Base-by-base conservation (phyloP, 2,329 filamentous ascomycete species). In the Neophaeococcomyces mojaviensis region DNA sequence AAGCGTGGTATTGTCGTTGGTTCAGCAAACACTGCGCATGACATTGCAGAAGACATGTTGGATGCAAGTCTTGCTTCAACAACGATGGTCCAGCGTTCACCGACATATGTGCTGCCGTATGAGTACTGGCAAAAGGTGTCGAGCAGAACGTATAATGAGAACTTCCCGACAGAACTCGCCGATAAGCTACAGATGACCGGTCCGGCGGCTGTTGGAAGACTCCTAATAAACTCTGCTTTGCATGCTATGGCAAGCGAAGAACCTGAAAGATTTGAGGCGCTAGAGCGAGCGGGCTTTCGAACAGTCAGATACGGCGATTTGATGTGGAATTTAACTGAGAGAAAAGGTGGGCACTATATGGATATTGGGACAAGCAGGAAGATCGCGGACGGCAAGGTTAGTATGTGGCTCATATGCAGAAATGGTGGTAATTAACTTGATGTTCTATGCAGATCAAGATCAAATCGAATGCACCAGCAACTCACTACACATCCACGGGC, bases 31-130 rank as follows among this genome's bases (percentile, higher is more conserved):
- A 72, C 69, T 1, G 57, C 56, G 1, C 70, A 73, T 56, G 70
- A 74, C 53, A 64, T 73, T 19, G 68, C 70, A 2, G 64, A 71
- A 54, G 69, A 73, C 55, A 72, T 71, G 62, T 61, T 64, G 31
- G 61, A 66, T 18, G 65, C 65, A 5, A 64, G 64, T 3, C 51
- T 67, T 40, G 60, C 64, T 24, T 63, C 67, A 12, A 57, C 68
- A n/a, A 74, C 70, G 10, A 69, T 74, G 53, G 55, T 73, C 1
- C 71, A 74, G 50, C 64, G 71, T 24, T 62, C 57, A 37, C 61
- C 58, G 7, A 73, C 71, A 30, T 56, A 59, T 34, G 55, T 61
- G 8, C 10, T 59, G 2, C 58, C 58, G 1, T 44, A 52, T 2
- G 55, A 59, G 3, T 58, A 58, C 15, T 55, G 54, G 39, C 45